Percentiles rank a stretch among this genome's conserved stretches.
Evolutionary conservation across 495 filamentous ascomycete genomes (phyloP).

Genomic region (Apodospora peruviana): DNA sequence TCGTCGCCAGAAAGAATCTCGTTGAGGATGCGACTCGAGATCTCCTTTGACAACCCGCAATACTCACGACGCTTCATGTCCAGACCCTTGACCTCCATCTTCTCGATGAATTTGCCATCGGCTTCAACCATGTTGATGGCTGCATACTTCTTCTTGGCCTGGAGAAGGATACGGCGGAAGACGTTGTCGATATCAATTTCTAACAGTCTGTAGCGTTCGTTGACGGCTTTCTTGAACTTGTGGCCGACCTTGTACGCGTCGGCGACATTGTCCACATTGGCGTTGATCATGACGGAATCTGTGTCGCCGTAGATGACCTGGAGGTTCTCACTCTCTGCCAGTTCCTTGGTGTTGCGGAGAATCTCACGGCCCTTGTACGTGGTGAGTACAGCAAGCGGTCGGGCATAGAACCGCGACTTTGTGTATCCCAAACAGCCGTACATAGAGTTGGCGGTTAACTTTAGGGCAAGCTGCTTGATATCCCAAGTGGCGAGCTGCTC

Average conservation of each 20-base stretch:
- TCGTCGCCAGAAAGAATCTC: constrained; percentile 94
- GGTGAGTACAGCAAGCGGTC: constrained; percentile 90
- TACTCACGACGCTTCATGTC: constrained; percentile 98
- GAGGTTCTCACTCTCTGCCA: constrained; percentile 81
- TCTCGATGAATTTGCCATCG: constrained; percentile 85
- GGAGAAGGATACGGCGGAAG: constrained; percentile 86
- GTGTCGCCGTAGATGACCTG: constrained; percentile 98
- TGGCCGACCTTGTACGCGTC: constrained; percentile 84
- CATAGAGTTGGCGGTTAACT: constrained; percentile 98
- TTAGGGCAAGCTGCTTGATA: constrained; percentile 93
- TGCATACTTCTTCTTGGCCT: constrained; percentile 99
- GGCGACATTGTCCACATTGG: constrained; percentile 87
- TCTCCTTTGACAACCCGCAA: constrained; percentile 89
- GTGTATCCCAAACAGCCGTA: constrained; percentile 97
- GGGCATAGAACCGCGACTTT: constrained; percentile 92
- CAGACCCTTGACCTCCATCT: constrained; percentile 95
- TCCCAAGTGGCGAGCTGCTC: constrained; percentile 95
- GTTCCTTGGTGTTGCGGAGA: constrained; percentile 86
- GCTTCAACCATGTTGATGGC: constrained; percentile 89
- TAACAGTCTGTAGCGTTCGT: constrained; percentile 80
- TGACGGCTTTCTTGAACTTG: constrained; percentile 64
- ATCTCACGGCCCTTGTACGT: constrained; percentile 98
- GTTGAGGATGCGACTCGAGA: constrained; percentile 75
- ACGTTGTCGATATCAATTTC: constrained; percentile 99
- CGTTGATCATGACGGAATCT: constrained; percentile 99